These are phyloP conservation scores for Penicillium sp. DNA, from an alignment of 2,329 filamentous ascomycete genomes.

Conservation along the genomic window DNA sequence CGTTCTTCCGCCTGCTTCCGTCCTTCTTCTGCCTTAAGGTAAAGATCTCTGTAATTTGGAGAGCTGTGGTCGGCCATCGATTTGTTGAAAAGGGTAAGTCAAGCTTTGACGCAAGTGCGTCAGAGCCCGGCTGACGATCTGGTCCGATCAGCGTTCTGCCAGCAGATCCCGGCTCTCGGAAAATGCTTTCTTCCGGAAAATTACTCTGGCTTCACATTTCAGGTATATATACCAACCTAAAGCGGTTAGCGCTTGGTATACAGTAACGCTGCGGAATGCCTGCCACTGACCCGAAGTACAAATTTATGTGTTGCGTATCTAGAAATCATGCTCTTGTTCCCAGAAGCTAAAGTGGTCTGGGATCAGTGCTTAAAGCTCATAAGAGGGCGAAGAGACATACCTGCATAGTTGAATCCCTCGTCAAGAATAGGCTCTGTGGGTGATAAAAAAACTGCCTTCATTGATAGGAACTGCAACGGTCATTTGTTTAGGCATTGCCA, in stretches of 20 bases:
- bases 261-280: background rate
- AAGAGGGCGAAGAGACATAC: background rate
- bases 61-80: slow-evolving; percentile 1
- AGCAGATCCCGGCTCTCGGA: background rate
- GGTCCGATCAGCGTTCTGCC: background rate
- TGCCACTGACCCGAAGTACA: background rate
- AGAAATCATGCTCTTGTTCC: too few relatives aligned
- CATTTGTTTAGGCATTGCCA: too few relatives aligned
- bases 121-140: too few relatives aligned
- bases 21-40: background rate
- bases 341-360: background rate
- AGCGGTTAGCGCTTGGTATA: too few relatives aligned
- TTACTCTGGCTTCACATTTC: background rate
- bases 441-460: too few relatives aligned
- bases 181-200: background rate
- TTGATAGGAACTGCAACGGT: too few relatives aligned
- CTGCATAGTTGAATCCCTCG: too few relatives aligned
- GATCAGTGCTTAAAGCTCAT: background rate
- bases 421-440: too few relatives aligned
- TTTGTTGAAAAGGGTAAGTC: background rate
- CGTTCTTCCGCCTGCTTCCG: background rate
- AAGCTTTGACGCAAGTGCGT: background rate
- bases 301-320: background rate
- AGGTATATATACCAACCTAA: background rate
- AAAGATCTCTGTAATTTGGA: background rate